Evolutionary conservation across 1,139 yeast genomes (phyloP).

Genomic region (Yamadazyma oceani): DNA sequence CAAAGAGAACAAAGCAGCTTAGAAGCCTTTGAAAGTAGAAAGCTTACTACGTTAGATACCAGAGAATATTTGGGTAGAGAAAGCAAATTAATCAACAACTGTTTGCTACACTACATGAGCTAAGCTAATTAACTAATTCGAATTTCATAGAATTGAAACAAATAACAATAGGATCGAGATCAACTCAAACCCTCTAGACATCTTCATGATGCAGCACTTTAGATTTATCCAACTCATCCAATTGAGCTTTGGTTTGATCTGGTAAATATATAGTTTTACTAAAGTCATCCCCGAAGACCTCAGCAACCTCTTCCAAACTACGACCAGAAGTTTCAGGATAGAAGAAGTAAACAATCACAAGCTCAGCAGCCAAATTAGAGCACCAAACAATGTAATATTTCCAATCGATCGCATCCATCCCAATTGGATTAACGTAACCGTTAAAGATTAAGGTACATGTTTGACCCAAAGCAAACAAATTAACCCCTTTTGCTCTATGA

Average conservation of each 20-base stretch:
- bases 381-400: conserved; percentile 60
- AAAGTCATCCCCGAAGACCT: conserved; percentile 42
- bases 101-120: too few species aligned
- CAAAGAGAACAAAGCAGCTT: too few species aligned
- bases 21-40: too few species aligned
- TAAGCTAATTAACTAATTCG: too few species aligned
- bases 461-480: conserved; percentile 43
- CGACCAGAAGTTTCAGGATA: conserved; percentile 63
- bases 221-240: not conserved
- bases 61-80: too few species aligned
- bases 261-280: conserved; percentile 16
- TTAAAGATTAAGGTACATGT: conserved; percentile 24
- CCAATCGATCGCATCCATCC: conserved; percentile 59
- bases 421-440: conserved; percentile 58
- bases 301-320: conserved; percentile 61
- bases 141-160: too few species aligned
- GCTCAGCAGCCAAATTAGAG: conserved; percentile 49
- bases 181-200: not conserved
- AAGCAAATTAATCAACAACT: too few species aligned
- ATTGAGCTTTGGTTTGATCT: conserved; percentile 49
- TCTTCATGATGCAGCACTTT: conserved; percentile 1
- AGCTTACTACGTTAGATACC: too few species aligned
- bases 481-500: conserved; percentile 56
- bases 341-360: conserved; percentile 56
- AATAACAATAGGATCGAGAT: not conserved